phyloP scores from a whole-genome alignment of 1,139 yeast species.

The Wickerhamomyces sp. region DNA sequence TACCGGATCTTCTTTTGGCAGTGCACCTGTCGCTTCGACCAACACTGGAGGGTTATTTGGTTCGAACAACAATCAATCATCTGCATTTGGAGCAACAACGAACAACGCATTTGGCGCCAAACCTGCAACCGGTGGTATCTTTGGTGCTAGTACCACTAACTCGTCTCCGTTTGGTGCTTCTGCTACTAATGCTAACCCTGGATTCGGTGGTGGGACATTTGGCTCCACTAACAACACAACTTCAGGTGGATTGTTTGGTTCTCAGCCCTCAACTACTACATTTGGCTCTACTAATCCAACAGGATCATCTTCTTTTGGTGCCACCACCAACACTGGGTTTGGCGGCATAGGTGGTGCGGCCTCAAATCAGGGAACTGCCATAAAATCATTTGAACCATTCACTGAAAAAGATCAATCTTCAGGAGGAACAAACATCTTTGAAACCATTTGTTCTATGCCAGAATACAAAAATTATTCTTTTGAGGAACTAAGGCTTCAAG shows the following conservation, averaged over 20 bases:
- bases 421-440: conserved; percentile 57
- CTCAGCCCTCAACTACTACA: conserved; percentile 25
- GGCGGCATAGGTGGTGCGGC: conserved; percentile 33
- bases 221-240: conserved; percentile 26
- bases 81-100: neutral
- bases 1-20: conserved; percentile 20
- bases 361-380: conserved; percentile 66
- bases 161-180: conserved; percentile 37
- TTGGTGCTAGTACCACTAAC: conserved; percentile 16
- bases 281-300: conserved; percentile 12
- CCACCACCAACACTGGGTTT: conserved; percentile 26
- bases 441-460: conserved; percentile 84
- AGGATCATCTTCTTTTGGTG: conserved; percentile 37
- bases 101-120: conserved; percentile 34
- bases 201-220: conserved; percentile 32
- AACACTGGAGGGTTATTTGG: conserved; percentile 27
- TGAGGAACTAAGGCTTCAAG: conserved; percentile 87
- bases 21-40: conserved; percentile 25
- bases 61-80: conserved; percentile 7
- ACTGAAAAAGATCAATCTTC: conserved; percentile 71
- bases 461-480: conserved; percentile 77
- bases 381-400: conserved; percentile 59
- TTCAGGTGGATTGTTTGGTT: conserved; percentile 33
- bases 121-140: conserved; percentile 20
- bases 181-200: conserved; percentile 12